Evolutionary conservation across 306 rosid genomes (phyloP).

Genomic region (Sicyos edulis): DNA sequence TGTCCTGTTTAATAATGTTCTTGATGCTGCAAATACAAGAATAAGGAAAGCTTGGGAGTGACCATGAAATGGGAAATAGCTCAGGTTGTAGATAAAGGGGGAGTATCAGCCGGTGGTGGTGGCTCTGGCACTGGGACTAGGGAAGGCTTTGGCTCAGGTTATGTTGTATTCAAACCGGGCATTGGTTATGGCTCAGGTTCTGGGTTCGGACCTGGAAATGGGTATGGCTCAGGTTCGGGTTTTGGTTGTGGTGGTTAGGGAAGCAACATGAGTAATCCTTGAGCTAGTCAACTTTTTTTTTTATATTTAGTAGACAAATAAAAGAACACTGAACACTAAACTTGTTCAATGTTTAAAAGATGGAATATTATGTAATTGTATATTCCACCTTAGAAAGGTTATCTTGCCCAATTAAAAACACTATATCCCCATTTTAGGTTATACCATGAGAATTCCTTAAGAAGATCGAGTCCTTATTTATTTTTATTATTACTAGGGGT

Average conservation of each 20-base stretch:
- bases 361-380: neutral
- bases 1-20: slow-evolving; percentile 13
- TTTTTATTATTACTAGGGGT: no score
- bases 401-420: no score
- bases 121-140: slow-evolving; percentile 22
- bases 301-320: no score
- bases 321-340: no score
- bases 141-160: slow-evolving; percentile 22
- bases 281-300: no score
- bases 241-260: no score
- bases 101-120: slow-evolving; percentile 29
- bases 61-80: neutral
- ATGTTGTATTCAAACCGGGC: neutral
- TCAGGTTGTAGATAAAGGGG: slow-evolving; percentile 29
- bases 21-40: slow-evolving; percentile 27
- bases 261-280: no score
- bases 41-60: slow-evolving; percentile 24
- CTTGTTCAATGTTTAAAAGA: neutral
- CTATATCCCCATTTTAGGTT: neutral
- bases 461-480: neutral
- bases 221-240: no score
- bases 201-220: no score
- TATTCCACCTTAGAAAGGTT: neutral
- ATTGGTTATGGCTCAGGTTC: no score
- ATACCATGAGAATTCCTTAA: neutral